phyloP scores from a whole-genome alignment of 2,329 filamentous ascomycete genomes.

The Clonostachys rhizophaga region DNA sequence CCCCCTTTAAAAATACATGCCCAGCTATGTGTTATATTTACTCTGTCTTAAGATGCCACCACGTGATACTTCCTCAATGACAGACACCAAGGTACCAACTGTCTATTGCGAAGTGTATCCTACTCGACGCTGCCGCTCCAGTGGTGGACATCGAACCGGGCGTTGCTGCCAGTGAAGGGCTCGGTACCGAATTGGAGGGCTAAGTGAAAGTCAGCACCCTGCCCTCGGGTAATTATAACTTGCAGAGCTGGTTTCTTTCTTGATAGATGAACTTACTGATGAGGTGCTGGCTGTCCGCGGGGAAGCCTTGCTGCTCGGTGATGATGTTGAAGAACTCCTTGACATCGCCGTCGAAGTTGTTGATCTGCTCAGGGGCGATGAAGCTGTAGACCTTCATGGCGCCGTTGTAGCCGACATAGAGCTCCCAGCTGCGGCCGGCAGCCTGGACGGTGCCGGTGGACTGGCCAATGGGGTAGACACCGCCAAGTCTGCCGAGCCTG shows the following conservation, averaged over 20 bases:
- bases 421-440: conserved; percentile 45
- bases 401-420: conserved; percentile 55
- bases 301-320: conserved; percentile 35
- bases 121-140: conserved; percentile 1
- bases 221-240: background rate
- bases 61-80: too few relatives aligned
- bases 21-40: too few relatives aligned
- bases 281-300: conserved; percentile 42
- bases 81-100: too few relatives aligned
- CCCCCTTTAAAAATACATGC: too few relatives aligned
- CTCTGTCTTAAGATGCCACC: too few relatives aligned
- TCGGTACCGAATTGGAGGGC: conserved; percentile 39
- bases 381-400: conserved; percentile 57
- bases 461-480: conserved; percentile 11
- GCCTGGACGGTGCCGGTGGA: conserved; percentile 49
- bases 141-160: conserved; percentile 6
- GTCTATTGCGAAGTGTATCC: background rate
- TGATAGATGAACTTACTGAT: conserved; percentile 15
- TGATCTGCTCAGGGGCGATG: conserved; percentile 29
- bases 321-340: conserved; percentile 53
- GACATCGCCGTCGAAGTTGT: conserved; percentile 50
- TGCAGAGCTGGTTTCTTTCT: background rate
- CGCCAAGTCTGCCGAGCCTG: conserved; percentile 11
- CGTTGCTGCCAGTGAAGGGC: conserved; percentile 40
- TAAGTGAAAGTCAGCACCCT: conserved; percentile 2